Evolutionary conservation across 176 grass and related monocot genomes (phyloP).

Genomic region (Ensete glaucum): DNA sequence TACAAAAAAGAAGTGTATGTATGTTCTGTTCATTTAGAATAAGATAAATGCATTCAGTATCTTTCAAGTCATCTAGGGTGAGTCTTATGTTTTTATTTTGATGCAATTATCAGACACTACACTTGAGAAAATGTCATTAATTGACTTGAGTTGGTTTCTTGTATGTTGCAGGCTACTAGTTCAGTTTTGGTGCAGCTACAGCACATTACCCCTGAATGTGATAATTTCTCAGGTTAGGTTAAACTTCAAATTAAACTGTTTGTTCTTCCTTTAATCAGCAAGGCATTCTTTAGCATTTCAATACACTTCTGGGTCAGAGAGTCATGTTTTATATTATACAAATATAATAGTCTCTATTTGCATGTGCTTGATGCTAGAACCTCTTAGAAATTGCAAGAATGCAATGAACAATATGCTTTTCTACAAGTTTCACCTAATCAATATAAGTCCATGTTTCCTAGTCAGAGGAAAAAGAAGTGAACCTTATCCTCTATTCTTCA

Average conservation of each 20-base stretch:
- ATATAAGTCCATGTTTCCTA: too few relatives aligned
- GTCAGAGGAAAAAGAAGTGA: too few relatives aligned
- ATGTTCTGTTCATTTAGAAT: not conserved
- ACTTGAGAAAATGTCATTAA: not conserved
- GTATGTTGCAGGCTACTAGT: conserved; percentile 54
- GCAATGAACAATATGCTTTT: too few relatives aligned
- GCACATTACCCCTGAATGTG: conserved; percentile 82
- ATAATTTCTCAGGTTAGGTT: conserved; percentile 74
- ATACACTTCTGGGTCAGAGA: not conserved
- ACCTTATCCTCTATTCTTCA: too few relatives aligned
- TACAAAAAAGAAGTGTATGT: too few relatives aligned
- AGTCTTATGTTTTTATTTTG: not conserved
- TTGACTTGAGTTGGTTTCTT: not conserved
- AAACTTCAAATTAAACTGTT: not conserved
- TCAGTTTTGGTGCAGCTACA: conserved; percentile 98
- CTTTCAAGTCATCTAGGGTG: not conserved
- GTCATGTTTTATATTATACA: not conserved
- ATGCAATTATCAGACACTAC: not conserved
- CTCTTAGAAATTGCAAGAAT: too few relatives aligned
- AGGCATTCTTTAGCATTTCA: not conserved
- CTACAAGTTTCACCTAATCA: too few relatives aligned
- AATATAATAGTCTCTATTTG: too few relatives aligned
- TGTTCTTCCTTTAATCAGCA: not conserved
- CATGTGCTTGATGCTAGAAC: too few relatives aligned
- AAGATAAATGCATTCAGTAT: not conserved